phyloP scores from a whole-genome alignment of 2,329 filamentous ascomycete genomes.

The Ophiostoma montium region DNA sequence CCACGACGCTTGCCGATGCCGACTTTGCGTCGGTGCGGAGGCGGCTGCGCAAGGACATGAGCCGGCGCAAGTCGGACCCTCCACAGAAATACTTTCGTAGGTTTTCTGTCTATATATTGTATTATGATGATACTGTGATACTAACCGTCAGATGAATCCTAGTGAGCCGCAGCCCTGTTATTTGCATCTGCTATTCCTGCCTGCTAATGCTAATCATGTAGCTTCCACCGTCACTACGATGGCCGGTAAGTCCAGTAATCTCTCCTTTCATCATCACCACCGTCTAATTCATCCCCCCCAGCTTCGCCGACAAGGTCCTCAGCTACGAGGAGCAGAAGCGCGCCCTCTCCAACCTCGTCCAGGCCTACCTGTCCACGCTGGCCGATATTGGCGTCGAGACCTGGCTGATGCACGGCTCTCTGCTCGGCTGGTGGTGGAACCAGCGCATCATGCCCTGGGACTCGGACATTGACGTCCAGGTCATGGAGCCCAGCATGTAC shows the following conservation, averaged over 20 bases:
- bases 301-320: conserved; percentile 27
- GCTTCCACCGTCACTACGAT: conserved; percentile 25
- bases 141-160: conserved; percentile 3
- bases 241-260: conserved; percentile 16
- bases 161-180: background rate
- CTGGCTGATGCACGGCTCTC: conserved; percentile 74
- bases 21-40: conserved; percentile 13
- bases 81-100: conserved; percentile 24
- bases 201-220: conserved; percentile 6
- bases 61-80: conserved; percentile 5
- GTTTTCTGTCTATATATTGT: background rate
- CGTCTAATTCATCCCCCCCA: conserved; percentile 6
- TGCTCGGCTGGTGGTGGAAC: conserved; percentile 83
- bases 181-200: background rate
- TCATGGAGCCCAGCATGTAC: conserved; percentile 50
- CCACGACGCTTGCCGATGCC: conserved; percentile 10
- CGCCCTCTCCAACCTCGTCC: conserved; percentile 51
- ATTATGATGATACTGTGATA: background rate
- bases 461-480: conserved; percentile 62
- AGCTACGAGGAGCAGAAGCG: conserved; percentile 42
- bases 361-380: conserved; percentile 58
- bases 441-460: conserved; percentile 58
- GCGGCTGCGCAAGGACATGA: conserved; percentile 16
- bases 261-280: background rate
- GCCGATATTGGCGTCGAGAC: conserved; percentile 54